A percentile compares a stretch with the other conserved stretches of the same genome.
Evolutionary conservation across 1,284 basidiomycete genomes (phyloP).

Genomic region (Marasmius oreades): DNA sequence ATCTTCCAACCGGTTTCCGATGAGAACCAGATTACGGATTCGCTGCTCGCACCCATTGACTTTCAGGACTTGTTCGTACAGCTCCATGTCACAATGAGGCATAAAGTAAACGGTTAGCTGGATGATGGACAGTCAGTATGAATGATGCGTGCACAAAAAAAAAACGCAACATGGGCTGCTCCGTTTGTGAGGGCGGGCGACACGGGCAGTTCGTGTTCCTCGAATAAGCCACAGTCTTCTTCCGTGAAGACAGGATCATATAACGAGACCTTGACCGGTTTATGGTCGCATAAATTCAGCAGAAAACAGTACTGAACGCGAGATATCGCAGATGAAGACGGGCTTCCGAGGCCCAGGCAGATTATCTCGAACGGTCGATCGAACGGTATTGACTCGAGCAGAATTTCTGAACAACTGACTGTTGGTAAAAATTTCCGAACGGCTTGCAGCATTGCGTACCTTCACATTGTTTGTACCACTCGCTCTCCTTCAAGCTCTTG

Average conservation of each 20-base stretch:
- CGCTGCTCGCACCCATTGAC: conserved; percentile 52
- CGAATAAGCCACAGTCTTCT: conserved; percentile 51
- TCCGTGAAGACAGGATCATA: conserved; percentile 72
- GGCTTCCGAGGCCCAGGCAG: conserved; percentile 72
- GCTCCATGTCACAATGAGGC: conserved; percentile 71
- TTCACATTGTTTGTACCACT: conserved; percentile 43
- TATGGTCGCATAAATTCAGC: conserved; percentile 43
- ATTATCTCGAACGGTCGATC: conserved; percentile 22
- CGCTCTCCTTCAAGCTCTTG: conserved; percentile 33
- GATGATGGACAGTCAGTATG: conserved; percentile 25
- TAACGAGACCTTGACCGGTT: conserved; percentile 23
- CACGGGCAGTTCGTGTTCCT: conserved; percentile 43
- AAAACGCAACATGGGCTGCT: conserved; percentile 6
- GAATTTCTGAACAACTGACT: not conserved
- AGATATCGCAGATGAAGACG: conserved; percentile 53
- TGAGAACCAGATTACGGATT: conserved; percentile 32
- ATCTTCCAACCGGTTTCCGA: conserved; percentile 39
- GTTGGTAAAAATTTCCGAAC: not conserved
- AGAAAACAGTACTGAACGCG: conserved; percentile 67
- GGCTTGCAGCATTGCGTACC: conserved; percentile 27
- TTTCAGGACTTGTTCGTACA: conserved; percentile 63
- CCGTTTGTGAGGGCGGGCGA: conserved; percentile 39
- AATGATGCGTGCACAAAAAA: conserved; percentile 22
- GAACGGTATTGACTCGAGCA: not conserved
- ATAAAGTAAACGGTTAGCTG: conserved; percentile 64